Conservation (phyloP, 1,284 basidiomycete genomes). For the Marasmius sp. region DNA sequence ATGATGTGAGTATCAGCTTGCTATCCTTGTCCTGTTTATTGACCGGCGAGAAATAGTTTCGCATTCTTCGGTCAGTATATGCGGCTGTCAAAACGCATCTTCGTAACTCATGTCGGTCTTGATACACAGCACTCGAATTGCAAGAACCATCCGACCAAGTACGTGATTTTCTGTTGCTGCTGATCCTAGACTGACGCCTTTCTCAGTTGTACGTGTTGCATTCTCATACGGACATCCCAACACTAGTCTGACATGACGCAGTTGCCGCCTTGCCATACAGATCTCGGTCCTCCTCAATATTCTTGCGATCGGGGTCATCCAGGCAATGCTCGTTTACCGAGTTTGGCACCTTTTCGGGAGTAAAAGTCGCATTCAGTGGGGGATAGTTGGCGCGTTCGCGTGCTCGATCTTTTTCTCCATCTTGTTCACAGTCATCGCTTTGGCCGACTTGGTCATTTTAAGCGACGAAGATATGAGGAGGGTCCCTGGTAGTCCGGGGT, state of each 20-base stretch:
- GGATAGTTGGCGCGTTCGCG: conserved; percentile 26
- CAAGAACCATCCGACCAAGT: conserved; percentile 24
- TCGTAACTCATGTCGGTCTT: not conserved
- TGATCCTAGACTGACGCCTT: conserved; percentile 12
- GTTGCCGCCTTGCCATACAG: conserved; percentile 28
- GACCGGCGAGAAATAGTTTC: not conserved
- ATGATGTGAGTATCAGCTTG: conserved; percentile 8
- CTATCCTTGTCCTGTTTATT: not conserved
- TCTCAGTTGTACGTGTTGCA: conserved; percentile 19
- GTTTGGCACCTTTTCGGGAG: conserved; percentile 38
- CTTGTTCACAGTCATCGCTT: conserved; percentile 22
- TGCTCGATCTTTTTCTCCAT: conserved; percentile 27
- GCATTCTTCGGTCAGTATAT: conserved; percentile 17
- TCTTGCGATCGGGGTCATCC: conserved; percentile 29
- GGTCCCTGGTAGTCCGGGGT: conserved; percentile 24
- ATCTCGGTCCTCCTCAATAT: conserved; percentile 23
- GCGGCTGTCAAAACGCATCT: not conserved
- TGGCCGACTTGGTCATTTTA: conserved; percentile 16
- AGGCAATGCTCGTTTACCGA: conserved; percentile 36
- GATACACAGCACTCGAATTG: conserved; percentile 23
- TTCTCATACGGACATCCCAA: not conserved
- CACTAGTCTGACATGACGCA: conserved; percentile 10
- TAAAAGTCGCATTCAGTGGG: conserved; percentile 22
- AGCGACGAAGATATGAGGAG: conserved; percentile 5
- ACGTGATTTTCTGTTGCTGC: not conserved